Percentiles rank a stretch among this genome's conserved stretches.
phyloP scores from a whole-genome alignment of 2,329 filamentous ascomycete species.

The Falciphora oryzae region DNA sequence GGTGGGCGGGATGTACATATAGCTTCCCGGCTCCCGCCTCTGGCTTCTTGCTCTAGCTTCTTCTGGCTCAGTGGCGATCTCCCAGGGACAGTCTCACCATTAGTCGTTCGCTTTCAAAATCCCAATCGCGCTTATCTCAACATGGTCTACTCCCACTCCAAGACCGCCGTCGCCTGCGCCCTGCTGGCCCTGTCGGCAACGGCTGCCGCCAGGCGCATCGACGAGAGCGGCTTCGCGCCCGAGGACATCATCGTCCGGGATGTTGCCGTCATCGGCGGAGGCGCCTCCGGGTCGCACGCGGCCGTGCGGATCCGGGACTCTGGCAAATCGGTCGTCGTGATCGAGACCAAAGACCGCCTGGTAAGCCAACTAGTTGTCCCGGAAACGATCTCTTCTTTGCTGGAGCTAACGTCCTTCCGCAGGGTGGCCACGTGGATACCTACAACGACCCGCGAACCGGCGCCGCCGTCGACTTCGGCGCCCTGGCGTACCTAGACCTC shows the following conservation, averaged over 20 bases:
- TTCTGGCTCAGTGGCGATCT: not conserved
- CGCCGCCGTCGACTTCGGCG: conserved; percentile 25
- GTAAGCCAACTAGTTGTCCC: not conserved
- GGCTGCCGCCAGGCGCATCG: not conserved
- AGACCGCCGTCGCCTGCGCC: not conserved
- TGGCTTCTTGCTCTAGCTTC: too few species aligned
- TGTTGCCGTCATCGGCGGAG: conserved; percentile 19
- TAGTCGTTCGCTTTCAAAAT: not conserved
- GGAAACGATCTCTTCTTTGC: not conserved
- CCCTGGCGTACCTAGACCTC: conserved; percentile 28
- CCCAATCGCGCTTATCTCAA: not conserved
- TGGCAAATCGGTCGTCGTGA: conserved; percentile 16
- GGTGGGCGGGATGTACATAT: not conserved
- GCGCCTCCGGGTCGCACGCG: conserved; percentile 16
- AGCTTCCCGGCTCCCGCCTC: not conserved
- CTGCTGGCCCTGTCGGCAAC: not conserved
- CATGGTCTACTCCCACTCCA: not conserved
- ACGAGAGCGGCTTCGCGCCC: conserved; percentile 36
- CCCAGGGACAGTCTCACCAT: not conserved
- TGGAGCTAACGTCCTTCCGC: not conserved
- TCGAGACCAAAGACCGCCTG: conserved; percentile 14
- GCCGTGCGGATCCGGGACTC: conserved; percentile 15
- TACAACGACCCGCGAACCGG: conserved; percentile 33
- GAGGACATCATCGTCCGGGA: conserved; percentile 12
- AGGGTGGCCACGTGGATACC: conserved; percentile 37